Evolutionary conservation across 257 asterid genomes (phyloP), one percentile per base, ranked within the genome.

Genomic region (Jacaranda mimosifolia): DNA sequence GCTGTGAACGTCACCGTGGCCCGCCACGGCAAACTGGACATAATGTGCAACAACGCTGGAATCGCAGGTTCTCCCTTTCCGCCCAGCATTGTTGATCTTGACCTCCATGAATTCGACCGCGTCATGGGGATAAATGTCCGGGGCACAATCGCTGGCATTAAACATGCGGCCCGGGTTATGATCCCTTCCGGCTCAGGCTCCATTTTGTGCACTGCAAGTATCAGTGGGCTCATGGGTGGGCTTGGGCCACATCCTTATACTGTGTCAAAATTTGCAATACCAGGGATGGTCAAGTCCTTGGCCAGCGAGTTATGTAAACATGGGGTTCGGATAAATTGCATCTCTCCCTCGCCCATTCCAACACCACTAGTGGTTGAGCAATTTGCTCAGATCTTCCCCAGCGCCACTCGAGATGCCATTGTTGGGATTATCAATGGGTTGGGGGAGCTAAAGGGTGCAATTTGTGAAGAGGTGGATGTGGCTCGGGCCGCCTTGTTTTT

Each of bases 1-100:
- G 83, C 85, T 0, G 83, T 84, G 5, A 19, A 81, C 80, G 64
- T 56, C 21, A 45, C 85, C 52, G 18, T 69, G 74, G 75, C 77
- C 78, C 78, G 7, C 79, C 80, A 84, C 11, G 83, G 77, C 73
- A 65, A 42, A 42, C 87, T 84, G 12, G 87, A 80, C 87, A 77
- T 84, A 26, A 73, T 83, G 83, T 83, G 70, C 79, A 83, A 70
- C 85, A 74, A 63, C 5, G 87, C 87, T n/a, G 87, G 87, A 0
- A 74, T 81, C 4, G 76, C 74, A 0, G 82, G 87, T 0, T 48
- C 81, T 4, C 36, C 85, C 8, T 60, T 66, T 13, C 83, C 87
- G 7, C 85, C 76, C 38, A 69, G 79, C 64, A 52, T 84, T 7
- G 66, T 38, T 0, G 81, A 84, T 14, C 70, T 84, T 5, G 85